These are phyloP conservation scores for Globisporangium radiosum DNA, from an alignment of 352 stramenopile genomes.

Conservation along the genomic window DNA sequence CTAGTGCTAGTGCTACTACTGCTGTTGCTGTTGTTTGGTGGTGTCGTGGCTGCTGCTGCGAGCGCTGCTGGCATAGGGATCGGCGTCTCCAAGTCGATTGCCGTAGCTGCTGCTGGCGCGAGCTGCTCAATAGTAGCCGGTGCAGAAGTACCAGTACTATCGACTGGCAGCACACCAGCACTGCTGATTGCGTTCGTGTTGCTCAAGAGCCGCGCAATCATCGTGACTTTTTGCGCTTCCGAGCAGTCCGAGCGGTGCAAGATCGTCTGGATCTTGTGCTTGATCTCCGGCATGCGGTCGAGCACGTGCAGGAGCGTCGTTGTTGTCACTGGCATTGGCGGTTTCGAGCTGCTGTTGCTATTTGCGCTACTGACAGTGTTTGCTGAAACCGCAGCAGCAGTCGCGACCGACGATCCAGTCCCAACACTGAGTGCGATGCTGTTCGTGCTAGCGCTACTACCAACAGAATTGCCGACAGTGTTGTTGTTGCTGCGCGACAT, in stretches of 20 bases:
- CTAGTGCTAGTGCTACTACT: too few species aligned
- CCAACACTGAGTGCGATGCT: too few species aligned
- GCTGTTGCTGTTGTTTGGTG: background rate
- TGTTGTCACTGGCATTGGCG: conserved; percentile 64
- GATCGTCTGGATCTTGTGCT: conserved; percentile 87
- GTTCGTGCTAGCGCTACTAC: background rate
- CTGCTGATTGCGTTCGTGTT: conserved; percentile 78
- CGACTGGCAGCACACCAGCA: conserved; percentile 18
- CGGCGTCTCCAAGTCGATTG: conserved; percentile 39
- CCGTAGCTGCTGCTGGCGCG: background rate
- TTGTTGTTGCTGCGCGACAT: conserved; percentile 20
- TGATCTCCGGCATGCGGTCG: conserved; percentile 85
- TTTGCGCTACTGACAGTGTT: too few species aligned
- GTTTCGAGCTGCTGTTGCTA: conserved; percentile 7
- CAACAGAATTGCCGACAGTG: conserved; percentile 15
- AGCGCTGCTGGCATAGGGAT: conserved; percentile 44
- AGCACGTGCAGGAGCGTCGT: conserved; percentile 75
- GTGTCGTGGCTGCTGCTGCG: conserved; percentile 8
- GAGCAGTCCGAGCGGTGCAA: conserved; percentile 78
- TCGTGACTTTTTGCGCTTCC: conserved; percentile 84
- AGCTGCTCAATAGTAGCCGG: too few species aligned
- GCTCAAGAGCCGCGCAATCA: conserved; percentile 81
- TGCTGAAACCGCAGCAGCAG: too few species aligned
- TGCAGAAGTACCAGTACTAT: too few species aligned
- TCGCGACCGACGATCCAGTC: too few species aligned